phyloP scores from a whole-genome alignment of 1,284 basidiomycete genomes.

The Blastosporella zonata region DNA sequence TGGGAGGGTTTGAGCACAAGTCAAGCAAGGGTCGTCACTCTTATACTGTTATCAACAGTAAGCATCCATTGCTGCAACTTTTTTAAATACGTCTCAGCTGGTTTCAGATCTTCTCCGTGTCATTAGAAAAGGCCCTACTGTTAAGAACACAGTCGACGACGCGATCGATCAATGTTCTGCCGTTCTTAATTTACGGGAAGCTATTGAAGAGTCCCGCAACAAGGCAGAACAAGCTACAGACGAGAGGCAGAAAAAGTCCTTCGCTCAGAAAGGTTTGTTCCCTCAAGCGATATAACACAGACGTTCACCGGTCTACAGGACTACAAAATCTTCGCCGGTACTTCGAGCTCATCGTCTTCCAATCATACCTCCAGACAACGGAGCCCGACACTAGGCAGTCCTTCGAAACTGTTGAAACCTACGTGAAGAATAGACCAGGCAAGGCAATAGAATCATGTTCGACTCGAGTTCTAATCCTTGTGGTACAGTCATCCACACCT shows the following conservation, averaged over 20 bases:
- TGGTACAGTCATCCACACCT: constrained; percentile 86
- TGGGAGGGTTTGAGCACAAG: constrained; percentile 24
- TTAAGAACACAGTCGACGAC: constrained; percentile 89
- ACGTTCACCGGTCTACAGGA: constrained; percentile 39
- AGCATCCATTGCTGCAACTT: constrained; percentile 23
- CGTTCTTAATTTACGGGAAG: constrained; percentile 84
- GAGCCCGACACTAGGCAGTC: constrained; percentile 79
- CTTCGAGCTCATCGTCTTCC: constrained; percentile 92
- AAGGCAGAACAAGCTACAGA: constrained; percentile 78
- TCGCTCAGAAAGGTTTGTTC: constrained; percentile 62
- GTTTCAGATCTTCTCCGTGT: constrained; percentile 82
- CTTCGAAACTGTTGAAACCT: constrained; percentile 77
- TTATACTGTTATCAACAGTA: constrained; percentile 80
- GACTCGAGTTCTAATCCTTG: not conserved
- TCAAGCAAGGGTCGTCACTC: constrained; percentile 52
- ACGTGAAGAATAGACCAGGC: constrained; percentile 82
- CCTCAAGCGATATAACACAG: not conserved
- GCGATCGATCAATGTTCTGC: constrained; percentile 86
- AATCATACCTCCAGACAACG: constrained; percentile 88
- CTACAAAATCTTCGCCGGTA: constrained; percentile 83
- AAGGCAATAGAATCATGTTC: constrained; percentile 16
- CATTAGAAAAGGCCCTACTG: constrained; percentile 84
- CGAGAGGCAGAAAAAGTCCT: constrained; percentile 61
- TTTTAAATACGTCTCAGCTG: constrained; percentile 4
- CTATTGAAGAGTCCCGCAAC: constrained; percentile 81